These are phyloP conservation scores for Patellifolia procumbens DNA, from an alignment of 179 eudicot species.

Conservation along the genomic window DNA sequence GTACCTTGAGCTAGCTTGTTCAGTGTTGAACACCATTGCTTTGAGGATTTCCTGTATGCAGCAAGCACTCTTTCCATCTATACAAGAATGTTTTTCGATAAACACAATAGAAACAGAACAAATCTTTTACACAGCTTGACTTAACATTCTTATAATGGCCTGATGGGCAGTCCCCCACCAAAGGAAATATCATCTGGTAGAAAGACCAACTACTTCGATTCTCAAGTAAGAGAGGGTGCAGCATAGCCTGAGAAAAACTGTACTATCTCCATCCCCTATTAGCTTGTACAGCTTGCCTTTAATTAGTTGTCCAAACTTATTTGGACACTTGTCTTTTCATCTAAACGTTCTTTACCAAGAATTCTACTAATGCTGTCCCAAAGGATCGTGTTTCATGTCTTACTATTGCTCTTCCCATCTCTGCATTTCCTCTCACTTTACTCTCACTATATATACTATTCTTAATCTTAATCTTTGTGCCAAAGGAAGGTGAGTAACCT, in stretches of 20 bases:
- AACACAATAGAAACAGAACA: neutral
- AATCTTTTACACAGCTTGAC: neutral
- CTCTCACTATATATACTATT: too few relatives aligned
- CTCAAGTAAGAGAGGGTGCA: neutral
- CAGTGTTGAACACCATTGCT: constrained; percentile 87
- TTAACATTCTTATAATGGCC: neutral
- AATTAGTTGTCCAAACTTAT: too few relatives aligned
- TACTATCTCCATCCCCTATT: too few relatives aligned
- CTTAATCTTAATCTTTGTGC: too few relatives aligned
- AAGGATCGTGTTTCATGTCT: too few relatives aligned
- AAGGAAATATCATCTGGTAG: neutral
- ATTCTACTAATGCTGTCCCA: too few relatives aligned
- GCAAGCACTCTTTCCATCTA: constrained; percentile 90
- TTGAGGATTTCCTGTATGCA: constrained; percentile 89
- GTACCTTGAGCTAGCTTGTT: constrained; percentile 95
- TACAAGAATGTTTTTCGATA: constrained; percentile 8
- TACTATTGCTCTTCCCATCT: too few relatives aligned
- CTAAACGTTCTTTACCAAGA: too few relatives aligned
- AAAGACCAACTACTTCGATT: neutral
- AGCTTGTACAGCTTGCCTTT: too few relatives aligned
- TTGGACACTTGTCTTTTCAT: too few relatives aligned
- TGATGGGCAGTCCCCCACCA: neutral
- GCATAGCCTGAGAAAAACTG: neutral
- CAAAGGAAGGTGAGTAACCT: too few relatives aligned
- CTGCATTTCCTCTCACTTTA: too few relatives aligned